Conservation (phyloP, 768 basidiomycete genomes). For the Naganishia antarctica region DNA sequence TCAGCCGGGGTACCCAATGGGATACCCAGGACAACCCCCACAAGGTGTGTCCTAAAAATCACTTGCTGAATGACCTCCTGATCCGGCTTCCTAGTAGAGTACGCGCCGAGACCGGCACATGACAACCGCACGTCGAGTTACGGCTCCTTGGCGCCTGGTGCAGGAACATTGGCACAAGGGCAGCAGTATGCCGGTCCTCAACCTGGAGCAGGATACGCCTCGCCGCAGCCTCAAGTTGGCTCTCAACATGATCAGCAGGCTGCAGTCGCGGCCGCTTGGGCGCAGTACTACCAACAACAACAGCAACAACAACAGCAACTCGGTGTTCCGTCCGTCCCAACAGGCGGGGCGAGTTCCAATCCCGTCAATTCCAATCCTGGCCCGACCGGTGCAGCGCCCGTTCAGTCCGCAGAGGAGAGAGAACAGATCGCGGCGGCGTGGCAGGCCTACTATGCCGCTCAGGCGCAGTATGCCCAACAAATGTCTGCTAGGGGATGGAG, state of each 20-base stretch:
- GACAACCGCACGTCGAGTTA: conserved; percentile 15
- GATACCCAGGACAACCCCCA: conserved; percentile 17
- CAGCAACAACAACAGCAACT: conserved; percentile 27
- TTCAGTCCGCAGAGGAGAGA: conserved; percentile 24
- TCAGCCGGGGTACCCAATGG: conserved; percentile 25
- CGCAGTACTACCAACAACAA: conserved; percentile 33
- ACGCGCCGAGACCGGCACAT: background rate
- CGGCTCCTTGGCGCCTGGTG: conserved; percentile 5
- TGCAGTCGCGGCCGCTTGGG: conserved; percentile 37
- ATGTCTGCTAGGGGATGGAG: conserved; percentile 1
- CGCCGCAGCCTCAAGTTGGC: conserved; percentile 47
- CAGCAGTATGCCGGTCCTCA: background rate
- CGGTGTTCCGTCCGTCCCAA: conserved; percentile 6
- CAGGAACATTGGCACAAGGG: background rate
- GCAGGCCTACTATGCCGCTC: conserved; percentile 32
- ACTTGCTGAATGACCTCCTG: background rate
- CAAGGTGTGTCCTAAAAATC: background rate
- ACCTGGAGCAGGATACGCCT: conserved; percentile 32
- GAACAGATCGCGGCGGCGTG: conserved; percentile 28
- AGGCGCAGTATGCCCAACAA: conserved; percentile 21
- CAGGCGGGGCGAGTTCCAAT: conserved; percentile 14
- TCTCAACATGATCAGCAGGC: conserved; percentile 38
- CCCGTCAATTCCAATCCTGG: conserved; percentile 8
- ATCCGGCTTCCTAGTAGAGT: background rate
- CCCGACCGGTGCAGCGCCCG: background rate